Evolutionary conservation across 2,329 filamentous ascomycete genomes (phyloP), one percentile per base, ranked within the genome.

Genomic region (Colletotrichum destructivum): DNA sequence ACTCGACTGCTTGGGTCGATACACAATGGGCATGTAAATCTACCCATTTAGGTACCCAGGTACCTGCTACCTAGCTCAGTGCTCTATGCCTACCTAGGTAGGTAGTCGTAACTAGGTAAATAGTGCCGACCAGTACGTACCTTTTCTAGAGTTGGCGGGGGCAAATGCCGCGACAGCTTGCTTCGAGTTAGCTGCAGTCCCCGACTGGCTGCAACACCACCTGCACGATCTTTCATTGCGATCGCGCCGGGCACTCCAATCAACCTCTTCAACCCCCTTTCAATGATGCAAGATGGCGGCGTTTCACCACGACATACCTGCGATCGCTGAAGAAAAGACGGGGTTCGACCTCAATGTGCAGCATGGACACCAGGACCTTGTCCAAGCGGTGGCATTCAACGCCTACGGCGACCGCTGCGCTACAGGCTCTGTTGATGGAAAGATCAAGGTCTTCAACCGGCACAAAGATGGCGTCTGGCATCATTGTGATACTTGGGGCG

Each of bases 331-430:
- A 72, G 86, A 88, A 73, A 84, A 82, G 76, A 80, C 84, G 35
- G 81, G 81, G 57, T 88, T 90, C 75, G 87, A 89, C 71, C 82
- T 88, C 73, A 90, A 93, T 76, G 88, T 94, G 77, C 89, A 91
- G 72, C 91, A 94, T 80, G 92, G 92, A 76, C 93, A 95, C 82
- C 89, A 91, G 77, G 93, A 97, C 80, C 88, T 96, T 55, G 93
- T 97, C 62, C 91, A 95, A 75, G 92, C 94, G 66, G 91, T 96
- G 73, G 92, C 94, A 75, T 97, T 97, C 88, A 98, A 98, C 82
- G 92, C 91, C 75, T 97, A 97, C 81, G 96, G 95, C 76, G 95
- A 94, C 77, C 93, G 95, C 76, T 95, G 96, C 86, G 93, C 95
- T 52, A 96, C 95, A 3, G 95, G 94, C 44, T 96, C 94, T 21